A percentile compares a stretch with the other conserved stretches of the same genome.
Conservation (phyloP, 2,329 filamentous ascomycete genomes). For the Xylariaceae sp. region DNA sequence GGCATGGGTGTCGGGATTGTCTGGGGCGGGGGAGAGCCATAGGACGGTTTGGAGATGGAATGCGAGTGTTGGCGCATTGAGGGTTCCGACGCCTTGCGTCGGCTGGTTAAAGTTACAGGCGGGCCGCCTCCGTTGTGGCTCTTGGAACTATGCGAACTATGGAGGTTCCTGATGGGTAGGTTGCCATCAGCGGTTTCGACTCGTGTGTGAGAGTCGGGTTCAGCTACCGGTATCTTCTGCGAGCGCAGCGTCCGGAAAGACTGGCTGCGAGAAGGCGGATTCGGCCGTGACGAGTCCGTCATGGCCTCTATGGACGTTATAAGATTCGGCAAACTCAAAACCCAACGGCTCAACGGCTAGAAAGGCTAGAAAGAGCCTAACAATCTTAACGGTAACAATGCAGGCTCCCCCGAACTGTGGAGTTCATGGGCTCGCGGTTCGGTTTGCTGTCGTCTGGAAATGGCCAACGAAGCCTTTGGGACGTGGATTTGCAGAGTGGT, state of each 20-base stretch:
- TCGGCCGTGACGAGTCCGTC: slow-evolving; percentile 33
- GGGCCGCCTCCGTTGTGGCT: slow-evolving; percentile 38
- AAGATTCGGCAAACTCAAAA: slow-evolving; percentile 3
- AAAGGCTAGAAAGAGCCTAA: slow-evolving; percentile 3
- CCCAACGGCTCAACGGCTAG: slow-evolving; percentile 1
- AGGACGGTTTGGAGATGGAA: slow-evolving; percentile 39
- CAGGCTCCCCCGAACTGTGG: background rate
- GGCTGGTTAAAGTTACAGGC: slow-evolving; percentile 29
- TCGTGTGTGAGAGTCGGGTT: slow-evolving; percentile 16
- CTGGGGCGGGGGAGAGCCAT: slow-evolving; percentile 30
- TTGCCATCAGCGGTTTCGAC: slow-evolving; percentile 36
- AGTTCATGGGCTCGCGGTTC: slow-evolving; percentile 1
- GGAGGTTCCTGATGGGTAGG: slow-evolving; percentile 48
- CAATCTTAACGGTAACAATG: background rate
- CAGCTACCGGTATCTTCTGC: slow-evolving; percentile 49
- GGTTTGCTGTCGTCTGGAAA: background rate
- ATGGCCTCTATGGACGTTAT: slow-evolving; percentile 19
- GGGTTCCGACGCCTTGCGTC: slow-evolving; percentile 49
- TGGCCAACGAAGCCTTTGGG: background rate
- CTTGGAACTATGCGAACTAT: slow-evolving; percentile 58
- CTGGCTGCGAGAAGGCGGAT: slow-evolving; percentile 34
- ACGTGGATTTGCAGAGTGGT: background rate
- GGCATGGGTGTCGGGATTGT: slow-evolving; percentile 29
- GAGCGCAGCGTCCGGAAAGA: slow-evolving; percentile 46
- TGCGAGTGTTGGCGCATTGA: slow-evolving; percentile 53